A percentile compares a stretch with the other conserved stretches of the same genome.
phyloP scores from a whole-genome alignment of 108 stramenopile species.

The Cylindrotheca fusiformis region DNA sequence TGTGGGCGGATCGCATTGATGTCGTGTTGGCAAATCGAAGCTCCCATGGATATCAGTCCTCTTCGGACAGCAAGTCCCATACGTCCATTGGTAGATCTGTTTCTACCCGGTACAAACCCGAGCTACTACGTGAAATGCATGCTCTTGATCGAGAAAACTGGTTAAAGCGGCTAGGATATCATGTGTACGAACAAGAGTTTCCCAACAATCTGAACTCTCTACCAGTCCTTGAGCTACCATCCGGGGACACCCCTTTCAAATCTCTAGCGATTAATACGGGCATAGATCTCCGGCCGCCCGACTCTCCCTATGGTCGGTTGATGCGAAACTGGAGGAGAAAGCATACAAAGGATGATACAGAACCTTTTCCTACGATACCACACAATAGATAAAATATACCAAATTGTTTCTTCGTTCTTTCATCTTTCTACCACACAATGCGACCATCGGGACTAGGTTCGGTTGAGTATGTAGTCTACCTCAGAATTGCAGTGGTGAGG shows the following conservation, averaged over 20 bases:
- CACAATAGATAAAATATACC: no score
- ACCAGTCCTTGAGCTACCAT: not conserved
- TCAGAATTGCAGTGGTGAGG: no score
- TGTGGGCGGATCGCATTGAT: constrained; percentile 19
- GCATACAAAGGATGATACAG: constrained; percentile 54
- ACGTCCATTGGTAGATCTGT: constrained; percentile 46
- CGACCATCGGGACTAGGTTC: no score
- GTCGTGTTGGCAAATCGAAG: not conserved
- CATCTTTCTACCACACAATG: no score
- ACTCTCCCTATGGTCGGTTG: constrained; percentile 61
- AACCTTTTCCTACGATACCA: constrained; percentile 48
- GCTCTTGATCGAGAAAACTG: constrained; percentile 29
- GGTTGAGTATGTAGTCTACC: no score
- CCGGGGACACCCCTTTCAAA: not conserved
- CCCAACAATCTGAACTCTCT: constrained; percentile 44
- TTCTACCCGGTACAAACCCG: constrained; percentile 49
- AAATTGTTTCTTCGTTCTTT: no score
- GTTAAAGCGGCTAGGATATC: constrained; percentile 65
- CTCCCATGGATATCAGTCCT: constrained; percentile 8
- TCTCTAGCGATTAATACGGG: not conserved
- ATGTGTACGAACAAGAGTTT: constrained; percentile 55
- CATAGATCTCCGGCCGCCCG: constrained; percentile 36
- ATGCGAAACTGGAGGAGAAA: constrained; percentile 65
- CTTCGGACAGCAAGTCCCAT: not conserved
- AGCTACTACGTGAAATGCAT: constrained; percentile 48